Evolutionary conservation across 345 rosid genomes (phyloP), one percentile per base, ranked within the genome.

Genomic region (Salix koriyanagi): DNA sequence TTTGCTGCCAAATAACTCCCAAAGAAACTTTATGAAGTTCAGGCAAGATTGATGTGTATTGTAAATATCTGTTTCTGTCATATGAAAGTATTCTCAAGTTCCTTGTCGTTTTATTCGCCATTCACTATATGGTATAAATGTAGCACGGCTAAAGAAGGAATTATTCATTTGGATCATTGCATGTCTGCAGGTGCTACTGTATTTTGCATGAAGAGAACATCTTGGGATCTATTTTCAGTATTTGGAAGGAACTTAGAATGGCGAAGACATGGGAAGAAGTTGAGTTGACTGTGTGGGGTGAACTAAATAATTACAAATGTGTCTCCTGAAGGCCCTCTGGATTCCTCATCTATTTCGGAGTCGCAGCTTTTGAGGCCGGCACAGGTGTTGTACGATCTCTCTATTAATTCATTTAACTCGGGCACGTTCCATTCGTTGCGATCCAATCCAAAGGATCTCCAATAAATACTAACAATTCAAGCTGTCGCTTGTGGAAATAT

Each of bases 221-320:
- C 60, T 82, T 96, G 86, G 97, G 96, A 28, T 90, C 98, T 30
- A 87, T 96, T 69, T 96, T 90, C 79, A 67, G 92, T 66, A 85
- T 85, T 7, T 92, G 99, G 98, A 88, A 86, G 70, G 92, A 91
- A 69, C 93, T 91, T 65, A 75, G 85, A 54, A 73, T 68, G 21
- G 94, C 91, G 0, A 79, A 87, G 32, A 85, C 98, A 61, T 93
- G 97, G 99, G 95, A 96, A 84, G 96, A 90, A 81, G 87, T 96
- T 69, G 99, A 93, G 86, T 82, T 71, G 50, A 76, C 82, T 0
- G 97, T 91, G 11, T 96, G 98, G 98, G 91, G 91, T 77, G 89
- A 89, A 60, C 84, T 96, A 28, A 93, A 93, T 75, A 79, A 75
- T 64, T 90, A 91, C 79, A 32, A 52, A 39, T 70, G 76, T 71